Base-by-base conservation (phyloP, 2,329 filamentous ascomycete genomes). In the Alternaria triticina region DNA sequence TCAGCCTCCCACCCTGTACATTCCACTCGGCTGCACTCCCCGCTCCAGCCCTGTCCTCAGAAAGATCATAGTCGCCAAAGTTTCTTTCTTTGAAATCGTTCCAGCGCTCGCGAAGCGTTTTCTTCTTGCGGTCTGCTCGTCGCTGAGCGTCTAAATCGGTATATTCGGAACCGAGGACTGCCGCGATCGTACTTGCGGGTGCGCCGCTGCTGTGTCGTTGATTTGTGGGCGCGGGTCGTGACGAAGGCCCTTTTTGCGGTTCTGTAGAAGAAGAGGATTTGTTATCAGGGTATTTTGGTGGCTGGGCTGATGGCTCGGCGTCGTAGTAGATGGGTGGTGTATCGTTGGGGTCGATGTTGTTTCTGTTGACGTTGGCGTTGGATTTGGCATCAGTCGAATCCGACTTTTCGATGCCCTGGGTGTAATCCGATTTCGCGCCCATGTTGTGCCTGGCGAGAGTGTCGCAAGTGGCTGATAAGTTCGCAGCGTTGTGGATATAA, bases 221-320 rank as follows among this genome's bases (percentile, higher is more conserved):
- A n/a, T 40, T 20, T 43, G 8, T 28, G 27, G 57, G 11, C 2
- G 28, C 15, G 22, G 20, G 27, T 0, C n/a, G 40, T 13, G 45
- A 30, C 3, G 22, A 44, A 15, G 51, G 10, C n/a, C 1, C 1
- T 3, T 33, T 33, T 33, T 33, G 30, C 30, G 13, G 30, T 5
- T 33, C 30, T 15, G 15, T n/a, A 36, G 33, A 5, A 4, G 28
- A 50, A 22, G 12, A 30, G 27, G 27, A 27, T 5, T 8, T 17
- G 28, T 25, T 15, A 4, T 46, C n/a, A 10, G 25, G 27, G 13
- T 65, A 65, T 49, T 43, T 52, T 22, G 62, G 59, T 43, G 62
- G 62, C 40, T 65, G 62, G n/a, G 54, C 45, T 54, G 62, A 62
- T 30, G 62, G 62, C 36, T 65, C 62, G 20, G 59, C 61, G 45